These are phyloP conservation scores for Aspergillus sojae DNA, from an alignment of 2,329 filamentous ascomycete species.

Conservation along the genomic window DNA sequence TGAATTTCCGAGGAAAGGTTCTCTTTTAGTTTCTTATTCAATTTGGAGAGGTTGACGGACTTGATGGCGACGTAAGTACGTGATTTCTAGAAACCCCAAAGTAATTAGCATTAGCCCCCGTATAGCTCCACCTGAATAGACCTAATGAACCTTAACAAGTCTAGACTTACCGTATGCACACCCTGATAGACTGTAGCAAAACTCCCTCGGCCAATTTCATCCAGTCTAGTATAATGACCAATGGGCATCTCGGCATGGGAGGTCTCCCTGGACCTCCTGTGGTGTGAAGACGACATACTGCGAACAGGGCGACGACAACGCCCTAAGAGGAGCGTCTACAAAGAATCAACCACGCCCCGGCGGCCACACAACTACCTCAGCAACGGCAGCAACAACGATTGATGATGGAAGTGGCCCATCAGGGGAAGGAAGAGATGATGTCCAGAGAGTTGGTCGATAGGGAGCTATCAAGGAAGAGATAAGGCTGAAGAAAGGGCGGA, in stretches of 20 bases:
- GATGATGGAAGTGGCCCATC: constrained; percentile 36
- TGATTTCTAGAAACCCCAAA: constrained; percentile 61
- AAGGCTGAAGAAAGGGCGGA: constrained; percentile 5
- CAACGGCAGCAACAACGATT: constrained; percentile 28
- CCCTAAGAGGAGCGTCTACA: constrained; percentile 19
- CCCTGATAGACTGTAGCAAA: constrained; percentile 95
- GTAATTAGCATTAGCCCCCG: neutral
- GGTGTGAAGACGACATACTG: constrained; percentile 49
- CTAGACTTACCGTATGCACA: constrained; percentile 71
- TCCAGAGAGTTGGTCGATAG: constrained; percentile 8
- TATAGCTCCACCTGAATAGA: neutral
- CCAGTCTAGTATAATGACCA: constrained; percentile 78
- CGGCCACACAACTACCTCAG: constrained; percentile 43
- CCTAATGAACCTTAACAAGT: neutral
- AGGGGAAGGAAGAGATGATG: constrained; percentile 27
- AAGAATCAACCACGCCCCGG: constrained; percentile 26
- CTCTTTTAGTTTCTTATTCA: constrained; percentile 95
- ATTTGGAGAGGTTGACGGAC: constrained; percentile 84
- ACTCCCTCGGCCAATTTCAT: constrained; percentile 95
- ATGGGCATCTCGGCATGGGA: constrained; percentile 50
- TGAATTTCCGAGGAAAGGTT: constrained; percentile 95
- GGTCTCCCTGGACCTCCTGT: constrained; percentile 42
- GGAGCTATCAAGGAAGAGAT: constrained; percentile 18
- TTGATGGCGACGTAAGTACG: constrained; percentile 91
- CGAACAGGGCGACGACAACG: constrained; percentile 24